Base-by-base conservation (phyloP, 2,329 filamentous ascomycete genomes). In the Shiraia bambusicola region DNA sequence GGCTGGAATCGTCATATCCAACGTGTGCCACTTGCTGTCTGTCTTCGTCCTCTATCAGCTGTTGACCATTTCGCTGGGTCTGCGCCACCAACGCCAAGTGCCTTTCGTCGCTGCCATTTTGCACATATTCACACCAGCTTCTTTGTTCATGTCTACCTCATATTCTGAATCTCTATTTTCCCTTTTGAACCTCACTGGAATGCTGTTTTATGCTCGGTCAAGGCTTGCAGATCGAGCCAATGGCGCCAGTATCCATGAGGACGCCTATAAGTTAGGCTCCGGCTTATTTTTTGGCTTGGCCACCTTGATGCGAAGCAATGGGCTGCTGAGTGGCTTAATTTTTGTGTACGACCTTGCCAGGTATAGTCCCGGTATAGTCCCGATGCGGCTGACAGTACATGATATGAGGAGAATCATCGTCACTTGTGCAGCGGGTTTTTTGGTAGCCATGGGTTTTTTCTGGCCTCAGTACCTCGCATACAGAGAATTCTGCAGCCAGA, bases 131-230 rank as follows among this genome's bases (percentile, higher is more conserved):
- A 93, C 88, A 0, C 92, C 93, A 0, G 93, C 87, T 0, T 92
- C 92, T 1, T 70, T 96, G 2, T 97, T 98, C 63, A 79, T 98
- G 13, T 91, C 86, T 0, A 86, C 91, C 0, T 89, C 92, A 0
- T 95, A 93, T 66, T 79, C 82, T 8, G 93, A 98, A 71, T 82
- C 86, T 49, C 67, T 84, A 0, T 96, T 90, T 67, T 83, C 92
- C 0, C 74, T 87, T 15, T 73, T 95, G 25, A 87, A 86, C 28
- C 88, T 96, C 57, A 54, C 76, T 0, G 93, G 89, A 1, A 83
- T 83, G 58, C 76, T 87, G 22, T 65, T 86, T 34, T 93, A 92
- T 63, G 79, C 80, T 1, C 74, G 76, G 31, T 72, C 58, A 28
- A 58, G 34, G 28, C 51, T 31, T 25, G 40, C 38, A 19, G 40